Base-by-base conservation (phyloP, 805 yeast genomes). In the Blastobotrys americana region DNA sequence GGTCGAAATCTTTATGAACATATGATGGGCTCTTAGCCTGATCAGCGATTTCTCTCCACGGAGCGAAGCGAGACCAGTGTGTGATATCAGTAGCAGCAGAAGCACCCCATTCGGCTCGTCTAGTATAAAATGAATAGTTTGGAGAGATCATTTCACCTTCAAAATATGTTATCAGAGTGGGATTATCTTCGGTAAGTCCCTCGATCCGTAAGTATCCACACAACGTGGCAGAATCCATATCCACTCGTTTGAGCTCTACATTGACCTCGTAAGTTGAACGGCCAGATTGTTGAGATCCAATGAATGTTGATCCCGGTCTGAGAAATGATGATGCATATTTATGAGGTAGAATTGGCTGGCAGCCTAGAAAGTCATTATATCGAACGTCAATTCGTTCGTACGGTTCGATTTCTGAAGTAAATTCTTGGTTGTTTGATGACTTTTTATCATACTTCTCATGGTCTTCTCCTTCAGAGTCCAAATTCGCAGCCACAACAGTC, bases 201-300 rank as follows among this genome's bases (percentile, higher is more conserved):
- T 75, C 71, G 46, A 82, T 82, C 47, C 77, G 76, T 39, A 82
- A 65, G 50, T 78, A 80, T 3, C 89, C 89, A 19, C 82, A 68
- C 5, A 74, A 42, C 34, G 60, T 63, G 6, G 80, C 74, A 41
- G 70, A 68, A 6, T 60, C 61, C 53, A 82, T 63, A 60, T 84
- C 87, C n/a, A 84, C 83, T 39, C 74, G 74, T 60, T 80, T 76
- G 52, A 84, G 66, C 55, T 80, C 85, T 17, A 84, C 86, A 35
- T 72, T 66, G 16, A 84, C 86, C 50, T 78, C 81, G 60, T 80
- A 82, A 3, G 76, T 73, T 2, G 77, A 71, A 47, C 74, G 65
- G 0, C 84, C 86, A 8, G 85, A 77, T 55, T 78, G 82, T 56
- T 84, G 94, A 18, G 78, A 73, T 2, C 94, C 94, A 5, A 69